These are phyloP conservation scores for Diddensiella transvaalensis DNA, from an alignment of 805 yeast species.

Conservation along the genomic window DNA sequence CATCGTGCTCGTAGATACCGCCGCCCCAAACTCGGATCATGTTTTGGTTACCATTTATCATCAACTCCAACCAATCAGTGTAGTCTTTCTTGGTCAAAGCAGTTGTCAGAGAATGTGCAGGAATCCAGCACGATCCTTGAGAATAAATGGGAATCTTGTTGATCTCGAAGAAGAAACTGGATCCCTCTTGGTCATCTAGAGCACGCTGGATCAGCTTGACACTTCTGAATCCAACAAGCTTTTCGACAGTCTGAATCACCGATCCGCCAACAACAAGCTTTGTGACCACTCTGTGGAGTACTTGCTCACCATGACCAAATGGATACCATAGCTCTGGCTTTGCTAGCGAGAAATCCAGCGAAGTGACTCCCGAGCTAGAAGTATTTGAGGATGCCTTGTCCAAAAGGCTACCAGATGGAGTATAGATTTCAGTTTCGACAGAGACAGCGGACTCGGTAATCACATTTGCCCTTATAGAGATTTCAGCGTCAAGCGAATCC, in stretches of 20 bases:
- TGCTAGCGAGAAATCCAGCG: slow-evolving; percentile 17
- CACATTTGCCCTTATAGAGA: slow-evolving; percentile 12
- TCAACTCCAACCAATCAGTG: slow-evolving; percentile 35
- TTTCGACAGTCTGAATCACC: slow-evolving; percentile 19
- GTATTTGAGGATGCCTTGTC: background rate
- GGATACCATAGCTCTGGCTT: slow-evolving; percentile 44
- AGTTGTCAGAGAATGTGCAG: slow-evolving; percentile 42
- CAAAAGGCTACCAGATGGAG: slow-evolving; percentile 14
- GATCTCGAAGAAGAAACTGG: slow-evolving; percentile 42
- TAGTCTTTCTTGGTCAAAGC: slow-evolving; percentile 37
- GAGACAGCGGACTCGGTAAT: background rate
- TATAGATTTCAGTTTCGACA: slow-evolving; percentile 13
- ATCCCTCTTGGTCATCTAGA: slow-evolving; percentile 35
- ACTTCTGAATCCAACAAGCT: slow-evolving; percentile 38
- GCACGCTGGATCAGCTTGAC: slow-evolving; percentile 40
- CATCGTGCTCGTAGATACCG: slow-evolving; percentile 43
- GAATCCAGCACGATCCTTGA: slow-evolving; percentile 49
- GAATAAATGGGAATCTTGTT: slow-evolving; percentile 40
- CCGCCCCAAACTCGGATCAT: slow-evolving; percentile 52
- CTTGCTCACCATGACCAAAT: slow-evolving; percentile 37
- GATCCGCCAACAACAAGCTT: slow-evolving; percentile 4
- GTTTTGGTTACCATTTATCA: slow-evolving; percentile 40
- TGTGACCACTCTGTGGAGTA: slow-evolving; percentile 32
- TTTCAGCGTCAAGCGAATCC: slow-evolving; percentile 8
- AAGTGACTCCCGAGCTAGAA: slow-evolving; percentile 1